Percentiles rank a stretch among this genome's conserved stretches.
Conservation (phyloP, 2,329 filamentous ascomycete species). For the Tricladium varicosporioides region DNA sequence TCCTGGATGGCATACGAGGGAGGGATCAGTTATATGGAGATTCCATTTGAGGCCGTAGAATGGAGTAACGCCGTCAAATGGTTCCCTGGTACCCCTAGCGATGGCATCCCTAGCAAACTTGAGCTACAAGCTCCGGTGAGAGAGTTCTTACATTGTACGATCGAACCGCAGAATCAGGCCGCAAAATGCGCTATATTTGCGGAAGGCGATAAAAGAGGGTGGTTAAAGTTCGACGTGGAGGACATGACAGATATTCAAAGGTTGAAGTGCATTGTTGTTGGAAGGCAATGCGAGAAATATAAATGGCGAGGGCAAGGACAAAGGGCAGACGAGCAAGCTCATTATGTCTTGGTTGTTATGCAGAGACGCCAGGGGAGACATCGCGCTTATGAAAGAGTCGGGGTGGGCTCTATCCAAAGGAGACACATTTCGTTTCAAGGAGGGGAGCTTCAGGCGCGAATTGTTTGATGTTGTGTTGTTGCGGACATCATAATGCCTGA, state of each 20-base stretch:
- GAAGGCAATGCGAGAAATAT: background rate
- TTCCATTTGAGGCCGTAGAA: conserved; percentile 20
- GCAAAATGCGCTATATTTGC: background rate
- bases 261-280: conserved; percentile 1
- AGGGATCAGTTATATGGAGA: conserved; percentile 31
- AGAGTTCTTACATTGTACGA: background rate
- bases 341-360: background rate
- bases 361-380: background rate
- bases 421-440: background rate
- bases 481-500: too few relatives aligned
- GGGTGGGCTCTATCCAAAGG: background rate
- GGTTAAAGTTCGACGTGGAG: background rate
- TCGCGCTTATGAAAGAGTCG: background rate
- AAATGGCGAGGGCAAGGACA: too few relatives aligned
- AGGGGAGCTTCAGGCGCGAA: background rate
- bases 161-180: background rate
- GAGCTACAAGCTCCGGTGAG: background rate
- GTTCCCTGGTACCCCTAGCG: too few relatives aligned
- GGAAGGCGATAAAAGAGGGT: background rate
- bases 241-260: background rate
- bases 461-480: background rate
- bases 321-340: background rate
- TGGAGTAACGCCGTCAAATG: conserved; percentile 1
- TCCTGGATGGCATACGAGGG: conserved; percentile 39
- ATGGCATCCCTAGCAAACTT: too few relatives aligned